phyloP scores from a whole-genome alignment of 805 yeast genomes.

The Candida odintsovae region DNA sequence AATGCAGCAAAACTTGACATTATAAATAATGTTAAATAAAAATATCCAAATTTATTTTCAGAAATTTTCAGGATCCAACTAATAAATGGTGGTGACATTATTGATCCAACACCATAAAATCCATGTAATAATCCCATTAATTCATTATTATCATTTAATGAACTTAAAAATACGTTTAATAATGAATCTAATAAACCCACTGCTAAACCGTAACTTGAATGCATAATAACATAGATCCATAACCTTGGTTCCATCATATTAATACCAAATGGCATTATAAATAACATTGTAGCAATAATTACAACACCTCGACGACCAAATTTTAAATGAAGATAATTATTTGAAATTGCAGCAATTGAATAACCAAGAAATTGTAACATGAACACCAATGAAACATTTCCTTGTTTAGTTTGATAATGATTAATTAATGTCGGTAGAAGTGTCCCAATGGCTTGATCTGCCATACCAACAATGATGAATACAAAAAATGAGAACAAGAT shows the following conservation, averaged over 20 bases:
- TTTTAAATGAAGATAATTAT: constrained; percentile 33
- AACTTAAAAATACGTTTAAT: constrained; percentile 42
- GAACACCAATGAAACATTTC: constrained; percentile 43
- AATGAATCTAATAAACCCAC: constrained; percentile 52
- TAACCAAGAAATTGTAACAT: constrained; percentile 52
- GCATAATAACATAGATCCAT: constrained; percentile 31
- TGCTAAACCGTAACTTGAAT: constrained; percentile 46
- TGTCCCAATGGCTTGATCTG: constrained; percentile 59
- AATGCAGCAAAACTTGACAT: constrained; percentile 26
- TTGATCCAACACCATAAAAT: constrained; percentile 66
- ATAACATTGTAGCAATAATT: constrained; percentile 27
- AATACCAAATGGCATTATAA: constrained; percentile 34
- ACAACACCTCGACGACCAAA: constrained; percentile 46
- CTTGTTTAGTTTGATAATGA: constrained; percentile 43
- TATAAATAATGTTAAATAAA: constrained; percentile 34
- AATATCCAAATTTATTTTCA: constrained; percentile 21
- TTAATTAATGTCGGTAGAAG: constrained; percentile 46
- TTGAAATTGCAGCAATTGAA: constrained; percentile 43
- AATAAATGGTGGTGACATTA: constrained; percentile 60
- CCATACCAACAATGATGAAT: constrained; percentile 46
- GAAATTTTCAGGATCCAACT: constrained; percentile 32
- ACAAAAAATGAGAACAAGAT: constrained; percentile 32
- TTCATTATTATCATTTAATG: constrained; percentile 47
- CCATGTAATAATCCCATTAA: constrained; percentile 64
- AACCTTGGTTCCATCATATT: constrained; percentile 33